Conservation (phyloP, 192 early-diverging fungal species). For the Podila minutissima region DNA sequence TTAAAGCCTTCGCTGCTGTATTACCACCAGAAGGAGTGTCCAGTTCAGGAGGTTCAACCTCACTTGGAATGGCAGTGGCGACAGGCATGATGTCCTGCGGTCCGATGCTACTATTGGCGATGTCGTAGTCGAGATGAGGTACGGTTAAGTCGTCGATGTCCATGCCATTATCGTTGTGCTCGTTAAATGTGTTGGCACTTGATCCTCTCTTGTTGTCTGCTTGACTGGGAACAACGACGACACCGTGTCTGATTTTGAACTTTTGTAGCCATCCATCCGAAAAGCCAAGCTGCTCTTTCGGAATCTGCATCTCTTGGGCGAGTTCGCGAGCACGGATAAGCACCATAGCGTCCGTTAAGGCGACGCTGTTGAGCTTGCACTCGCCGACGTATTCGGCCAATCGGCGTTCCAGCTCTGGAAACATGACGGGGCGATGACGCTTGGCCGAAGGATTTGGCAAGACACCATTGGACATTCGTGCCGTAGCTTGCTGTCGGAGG, state of each 20-base stretch:
- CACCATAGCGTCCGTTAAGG: constrained; percentile 31
- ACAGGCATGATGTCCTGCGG: too few relatives aligned
- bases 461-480: constrained; percentile 17
- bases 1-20: too few relatives aligned
- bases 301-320: constrained; percentile 15
- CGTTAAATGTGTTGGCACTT: too few relatives aligned
- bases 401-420: constrained; percentile 41
- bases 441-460: constrained; percentile 38
- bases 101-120: not conserved
- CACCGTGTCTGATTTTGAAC: constrained; percentile 52
- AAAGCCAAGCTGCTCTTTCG: constrained; percentile 23
- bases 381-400: constrained; percentile 38
- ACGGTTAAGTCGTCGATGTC: too few relatives aligned
- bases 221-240: constrained; percentile 5
- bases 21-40: too few relatives aligned
- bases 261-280: constrained; percentile 52
- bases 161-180: too few relatives aligned
- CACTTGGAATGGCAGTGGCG: too few relatives aligned
- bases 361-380: constrained; percentile 4
- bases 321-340: constrained; percentile 35
- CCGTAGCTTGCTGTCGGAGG: constrained; percentile 1
- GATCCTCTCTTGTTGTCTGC: not conserved
- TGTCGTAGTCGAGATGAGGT: not conserved
- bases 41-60: too few relatives aligned
- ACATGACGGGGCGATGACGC: constrained; percentile 34